Evolutionary conservation across 176 grass and related monocot species (phyloP).

Genomic region (Phoenix roebelenii): DNA sequence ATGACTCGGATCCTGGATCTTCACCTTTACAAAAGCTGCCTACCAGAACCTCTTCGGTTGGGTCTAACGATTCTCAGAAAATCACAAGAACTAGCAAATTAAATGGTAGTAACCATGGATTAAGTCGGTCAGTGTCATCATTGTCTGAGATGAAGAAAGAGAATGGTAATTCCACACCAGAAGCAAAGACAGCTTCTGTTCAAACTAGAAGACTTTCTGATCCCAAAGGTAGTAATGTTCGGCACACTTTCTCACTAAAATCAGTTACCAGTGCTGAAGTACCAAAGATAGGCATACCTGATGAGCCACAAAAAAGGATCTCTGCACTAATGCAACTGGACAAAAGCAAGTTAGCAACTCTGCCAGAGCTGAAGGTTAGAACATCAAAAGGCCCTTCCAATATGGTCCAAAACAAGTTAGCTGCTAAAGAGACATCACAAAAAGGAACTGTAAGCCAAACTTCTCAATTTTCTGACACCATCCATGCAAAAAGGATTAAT

Average conservation of each 20-base stretch:
- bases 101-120: constrained; percentile 22
- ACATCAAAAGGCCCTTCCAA: constrained; percentile 23
- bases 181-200: constrained; percentile 26
- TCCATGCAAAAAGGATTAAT: constrained; percentile 21
- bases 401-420: constrained; percentile 16
- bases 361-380: constrained; percentile 67
- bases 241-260: constrained; percentile 18
- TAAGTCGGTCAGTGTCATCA: constrained; percentile 65
- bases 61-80: constrained; percentile 29
- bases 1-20: constrained; percentile 26
- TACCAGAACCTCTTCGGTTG: constrained; percentile 22
- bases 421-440: constrained; percentile 28
- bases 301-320: constrained; percentile 55
- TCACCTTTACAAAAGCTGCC: constrained; percentile 36
- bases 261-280: constrained; percentile 17
- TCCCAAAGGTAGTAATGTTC: constrained; percentile 38
- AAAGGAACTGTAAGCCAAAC: constrained; percentile 20
- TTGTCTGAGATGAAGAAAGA: constrained; percentile 66
- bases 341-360: constrained; percentile 68
- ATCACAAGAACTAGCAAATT: constrained; percentile 7
- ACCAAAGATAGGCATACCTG: constrained; percentile 33
- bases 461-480: constrained; percentile 18
- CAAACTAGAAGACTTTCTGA: constrained; percentile 51
- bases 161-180: constrained; percentile 14
- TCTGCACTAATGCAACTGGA: constrained; percentile 54